A percentile compares a stretch with the other conserved stretches of the same genome.
Conservation (phyloP, 768 basidiomycete genomes). For the Mycena galopus region DNA sequence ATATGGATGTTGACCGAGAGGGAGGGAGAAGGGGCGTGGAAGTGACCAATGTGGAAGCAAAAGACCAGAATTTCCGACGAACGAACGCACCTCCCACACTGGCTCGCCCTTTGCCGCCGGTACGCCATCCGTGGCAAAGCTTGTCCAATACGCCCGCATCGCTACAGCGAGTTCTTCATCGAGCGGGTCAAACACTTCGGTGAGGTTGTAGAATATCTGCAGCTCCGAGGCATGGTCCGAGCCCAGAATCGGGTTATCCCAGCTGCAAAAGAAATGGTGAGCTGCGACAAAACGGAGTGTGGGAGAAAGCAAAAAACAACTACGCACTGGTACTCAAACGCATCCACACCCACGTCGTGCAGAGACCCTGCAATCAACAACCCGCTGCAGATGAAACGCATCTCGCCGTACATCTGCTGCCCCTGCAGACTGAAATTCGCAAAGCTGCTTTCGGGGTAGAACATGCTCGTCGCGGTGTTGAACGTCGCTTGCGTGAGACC, state of each 20-base stretch:
- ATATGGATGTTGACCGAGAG: no score
- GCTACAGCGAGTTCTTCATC: not conserved
- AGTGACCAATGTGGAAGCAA: no score
- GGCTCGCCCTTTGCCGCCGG: not conserved
- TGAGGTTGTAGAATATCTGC: not conserved
- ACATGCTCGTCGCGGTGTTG: not conserved
- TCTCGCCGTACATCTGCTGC: constrained; percentile 27
- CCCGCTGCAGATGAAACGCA: constrained; percentile 15
- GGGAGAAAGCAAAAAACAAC: not conserved
- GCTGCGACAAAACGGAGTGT: not conserved
- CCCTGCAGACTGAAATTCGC: constrained; percentile 9
- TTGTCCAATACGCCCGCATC: not conserved
- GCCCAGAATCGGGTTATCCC: not conserved
- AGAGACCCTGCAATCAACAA: not conserved
- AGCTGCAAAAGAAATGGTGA: not conserved
- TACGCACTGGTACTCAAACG: not conserved
- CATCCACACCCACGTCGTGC: not conserved
- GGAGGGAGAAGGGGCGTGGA: no score
- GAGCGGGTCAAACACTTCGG: not conserved
- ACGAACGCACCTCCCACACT: not conserved
- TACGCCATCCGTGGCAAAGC: not conserved
- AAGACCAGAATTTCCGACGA: no score
- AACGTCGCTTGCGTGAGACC: not conserved
- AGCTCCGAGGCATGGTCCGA: not conserved
- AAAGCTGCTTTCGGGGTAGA: not conserved